Evolutionary conservation across 257 asterid genomes (phyloP).

Genomic region (Oldenlandia corymbosa): DNA sequence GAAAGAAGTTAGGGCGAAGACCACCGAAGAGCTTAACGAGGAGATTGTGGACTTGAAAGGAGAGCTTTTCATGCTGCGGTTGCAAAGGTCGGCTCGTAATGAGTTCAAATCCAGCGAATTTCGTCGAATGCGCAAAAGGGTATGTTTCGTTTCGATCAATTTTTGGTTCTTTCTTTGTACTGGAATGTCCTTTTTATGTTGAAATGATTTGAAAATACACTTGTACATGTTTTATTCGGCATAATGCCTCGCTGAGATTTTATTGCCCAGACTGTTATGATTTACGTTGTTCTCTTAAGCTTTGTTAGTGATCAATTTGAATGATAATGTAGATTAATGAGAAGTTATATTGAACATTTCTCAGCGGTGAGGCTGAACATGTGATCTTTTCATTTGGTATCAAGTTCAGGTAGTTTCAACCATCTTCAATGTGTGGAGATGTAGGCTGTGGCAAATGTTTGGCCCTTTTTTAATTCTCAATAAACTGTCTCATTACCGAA

Average conservation of each 20-base stretch:
- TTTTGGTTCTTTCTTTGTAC: neutral
- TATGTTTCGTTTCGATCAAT: constrained; percentile 16
- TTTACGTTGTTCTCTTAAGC: neutral
- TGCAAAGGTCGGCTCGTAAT: constrained; percentile 82
- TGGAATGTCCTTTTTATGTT: neutral
- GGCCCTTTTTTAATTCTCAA: neutral
- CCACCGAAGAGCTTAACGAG: constrained; percentile 74
- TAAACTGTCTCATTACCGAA: neutral
- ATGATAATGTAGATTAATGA: neutral
- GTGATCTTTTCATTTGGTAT: neutral
- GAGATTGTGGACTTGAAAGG: constrained; percentile 92
- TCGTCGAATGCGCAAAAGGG: constrained; percentile 81
- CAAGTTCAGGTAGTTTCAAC: neutral
- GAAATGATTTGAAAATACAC: neutral
- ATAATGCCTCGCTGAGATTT: constrained; percentile 9
- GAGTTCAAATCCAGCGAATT: constrained; percentile 94
- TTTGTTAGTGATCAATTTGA: neutral
- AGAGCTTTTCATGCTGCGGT: constrained; percentile 95
- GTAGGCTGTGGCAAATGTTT: neutral
- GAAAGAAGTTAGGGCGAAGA: constrained; percentile 68
- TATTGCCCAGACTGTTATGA: neutral
- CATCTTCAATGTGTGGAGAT: neutral
- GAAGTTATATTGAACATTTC: neutral
- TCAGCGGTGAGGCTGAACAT: neutral
- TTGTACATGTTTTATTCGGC: constrained; percentile 4